Base-by-base conservation (phyloP, 129 eudicot species). In the Escallonia rubra region DNA sequence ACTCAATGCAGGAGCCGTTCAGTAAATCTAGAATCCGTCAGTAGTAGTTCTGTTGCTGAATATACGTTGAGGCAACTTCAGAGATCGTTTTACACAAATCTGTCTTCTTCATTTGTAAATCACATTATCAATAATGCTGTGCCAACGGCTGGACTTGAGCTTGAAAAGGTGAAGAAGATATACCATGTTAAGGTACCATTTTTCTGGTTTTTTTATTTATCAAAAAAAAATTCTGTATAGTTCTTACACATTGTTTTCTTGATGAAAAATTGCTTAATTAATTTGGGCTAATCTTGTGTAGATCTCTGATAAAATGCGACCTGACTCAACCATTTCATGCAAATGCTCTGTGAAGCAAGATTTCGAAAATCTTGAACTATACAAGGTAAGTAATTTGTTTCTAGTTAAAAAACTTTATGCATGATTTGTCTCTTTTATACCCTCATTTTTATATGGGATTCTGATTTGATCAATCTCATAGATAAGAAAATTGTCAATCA, bases 241-340 rank as follows among this genome's bases (percentile, higher is more conserved):
- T 23, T 23, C 34, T 23, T 23, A 23, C 34, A 23, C 34, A 23
- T 23, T 23, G 34, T 23, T 23, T 23, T 23, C 34, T 23, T 23
- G 34, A 23, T 23, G 34, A 23, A 23, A 23, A 23, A 23, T 23
- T 23, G 34, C 34, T 23, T 23, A 23, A 23, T 23, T 23, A 23
- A 23, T 40, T 7, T 40, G 34, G 10, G 8, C 53, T 13, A 38
- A 3, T 72, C 15, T 6, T 43, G 34, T 74, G 53, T 64, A 74
- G 79, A 38, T 74, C 4, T 43, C 67, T 55, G 71, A 76, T 50
- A 72, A 65, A 23, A 39, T 23, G 42, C 64, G 45, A 48, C 62
- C 76, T 55, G 71, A 57, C 12, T 69, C 76, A 57, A 64, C 76
- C 4, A 48, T 70, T 14, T 46, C 81, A 47, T 76, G 81, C 67